phyloP scores from a whole-genome alignment of 73 alveolate genomes.

The Tetrahymena thermophila region DNA sequence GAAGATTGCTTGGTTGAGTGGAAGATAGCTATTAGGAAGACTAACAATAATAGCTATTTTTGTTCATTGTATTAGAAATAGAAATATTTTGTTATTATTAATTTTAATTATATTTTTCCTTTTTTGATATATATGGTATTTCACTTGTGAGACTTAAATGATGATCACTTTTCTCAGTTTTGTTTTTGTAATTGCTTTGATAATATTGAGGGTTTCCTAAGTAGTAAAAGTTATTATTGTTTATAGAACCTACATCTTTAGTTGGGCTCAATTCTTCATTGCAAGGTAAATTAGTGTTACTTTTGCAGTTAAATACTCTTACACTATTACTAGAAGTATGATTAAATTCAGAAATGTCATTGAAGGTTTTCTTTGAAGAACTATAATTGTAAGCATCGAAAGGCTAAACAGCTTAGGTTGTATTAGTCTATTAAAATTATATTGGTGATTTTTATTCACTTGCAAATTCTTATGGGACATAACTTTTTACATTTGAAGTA shows the following conservation, averaged over 20 bases:
- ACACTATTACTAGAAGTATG: neutral
- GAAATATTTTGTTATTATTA: neutral
- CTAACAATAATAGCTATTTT: neutral
- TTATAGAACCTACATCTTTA: neutral
- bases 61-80: neutral
- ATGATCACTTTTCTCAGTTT: neutral
- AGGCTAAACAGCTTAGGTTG: neutral
- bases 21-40: neutral
- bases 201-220: neutral
- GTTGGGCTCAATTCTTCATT: neutral
- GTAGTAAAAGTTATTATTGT: neutral
- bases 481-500: neutral
- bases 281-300: neutral
- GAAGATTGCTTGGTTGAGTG: neutral
- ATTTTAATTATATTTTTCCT: neutral
- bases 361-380: neutral
- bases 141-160: neutral
- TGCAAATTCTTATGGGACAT: neutral
- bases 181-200: neutral
- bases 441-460: neutral
- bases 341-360: neutral
- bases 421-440: neutral
- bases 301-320: neutral
- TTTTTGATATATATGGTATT: neutral
- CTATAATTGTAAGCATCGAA: neutral